Evolutionary conservation across 768 basidiomycete genomes (phyloP).

Genomic region (Amanita pseudoporphyria): DNA sequence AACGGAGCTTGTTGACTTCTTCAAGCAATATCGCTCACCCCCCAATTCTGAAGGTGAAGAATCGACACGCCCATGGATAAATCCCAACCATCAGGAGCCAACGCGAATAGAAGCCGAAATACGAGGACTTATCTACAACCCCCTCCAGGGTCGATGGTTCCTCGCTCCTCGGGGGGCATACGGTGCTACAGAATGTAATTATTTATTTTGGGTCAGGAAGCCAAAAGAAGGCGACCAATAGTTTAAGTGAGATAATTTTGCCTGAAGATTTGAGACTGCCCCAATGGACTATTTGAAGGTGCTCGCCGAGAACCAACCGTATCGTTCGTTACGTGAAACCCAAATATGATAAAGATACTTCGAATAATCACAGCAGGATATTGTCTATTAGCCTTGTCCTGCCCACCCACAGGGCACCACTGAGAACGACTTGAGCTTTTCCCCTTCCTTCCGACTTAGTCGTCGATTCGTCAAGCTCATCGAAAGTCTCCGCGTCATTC

Average conservation of each 20-base stretch:
- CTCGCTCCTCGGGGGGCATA: conserved; percentile 51
- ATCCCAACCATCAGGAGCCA: conserved; percentile 39
- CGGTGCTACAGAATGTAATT: conserved; percentile 58
- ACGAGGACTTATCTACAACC: conserved; percentile 71
- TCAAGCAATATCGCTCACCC: conserved; percentile 44
- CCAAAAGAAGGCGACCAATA: conserved; percentile 24
- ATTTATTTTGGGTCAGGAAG: conserved; percentile 82
- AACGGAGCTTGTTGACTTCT: conserved; percentile 75
- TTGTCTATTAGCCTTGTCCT: conserved; percentile 92
- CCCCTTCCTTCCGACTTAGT: neutral
- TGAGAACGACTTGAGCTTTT: conserved; percentile 48
- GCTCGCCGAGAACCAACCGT: too few species aligned
- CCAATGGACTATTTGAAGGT: neutral
- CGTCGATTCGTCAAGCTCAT: conserved; percentile 31
- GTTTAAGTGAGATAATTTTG: neutral
- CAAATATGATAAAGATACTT: too few species aligned
- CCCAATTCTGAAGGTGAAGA: conserved; percentile 9
- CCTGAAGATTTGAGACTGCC: neutral
- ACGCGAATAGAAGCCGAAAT: conserved; percentile 65
- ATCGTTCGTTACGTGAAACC: too few species aligned
- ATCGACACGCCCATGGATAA: conserved; percentile 46
- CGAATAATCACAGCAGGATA: conserved; percentile 42
- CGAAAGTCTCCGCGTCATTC: conserved; percentile 74
- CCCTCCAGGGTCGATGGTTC: conserved; percentile 58
- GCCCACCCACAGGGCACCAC: conserved; percentile 82